Base-by-base conservation (phyloP, 1,284 basidiomycete species). In the Leccinum griseonigrum region DNA sequence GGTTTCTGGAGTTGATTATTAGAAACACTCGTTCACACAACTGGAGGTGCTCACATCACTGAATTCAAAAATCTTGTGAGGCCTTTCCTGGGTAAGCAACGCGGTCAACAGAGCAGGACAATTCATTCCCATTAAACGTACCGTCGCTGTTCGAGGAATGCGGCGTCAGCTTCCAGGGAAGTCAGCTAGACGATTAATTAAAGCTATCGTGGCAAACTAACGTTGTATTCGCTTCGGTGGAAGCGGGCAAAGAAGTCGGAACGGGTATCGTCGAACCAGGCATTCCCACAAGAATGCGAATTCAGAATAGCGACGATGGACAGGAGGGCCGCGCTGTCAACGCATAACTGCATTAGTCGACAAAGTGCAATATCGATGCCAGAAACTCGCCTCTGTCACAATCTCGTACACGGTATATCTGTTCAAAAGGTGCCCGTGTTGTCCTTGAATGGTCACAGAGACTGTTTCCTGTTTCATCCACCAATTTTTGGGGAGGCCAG, bases 181-280 rank as follows among this genome's bases (percentile, higher is more conserved):
- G 62, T 64, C 11, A 63, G 51, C 36, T 8, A 60, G 59, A 59
- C 18, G 3, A 11, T 46, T 36, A 38, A 32, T 56, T 66, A 58
- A 46, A 34, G 8, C 11, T 2, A 4, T 36, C 56, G 16, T 59
- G 57, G 31, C 67, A 26, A 43, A 83, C 89, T 79, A 72, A 92
- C 94, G 88, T 73, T 92, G 91, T 63, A 97, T 82, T 53, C 93
- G 85, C 75, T 98, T 98, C 0, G 95, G 95, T 9, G 95, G 95
- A 38, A 97, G 77, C 2, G 86, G 78, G n/a, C 93, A 89, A 63
- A 97, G 82, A n/a, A 97, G 78, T 38, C 95, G 86, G 83, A 97
- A 97, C 0, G 95, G 95, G 79, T 98, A 94, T 57, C 86, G 81
- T 65, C 85, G 82, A 60, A 86, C 77, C 40, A 98, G 79, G 64